A percentile compares a stretch with the other conserved stretches of the same genome.
Conservation (phyloP, 257 asterid species). For the Henckelia pumila region DNA sequence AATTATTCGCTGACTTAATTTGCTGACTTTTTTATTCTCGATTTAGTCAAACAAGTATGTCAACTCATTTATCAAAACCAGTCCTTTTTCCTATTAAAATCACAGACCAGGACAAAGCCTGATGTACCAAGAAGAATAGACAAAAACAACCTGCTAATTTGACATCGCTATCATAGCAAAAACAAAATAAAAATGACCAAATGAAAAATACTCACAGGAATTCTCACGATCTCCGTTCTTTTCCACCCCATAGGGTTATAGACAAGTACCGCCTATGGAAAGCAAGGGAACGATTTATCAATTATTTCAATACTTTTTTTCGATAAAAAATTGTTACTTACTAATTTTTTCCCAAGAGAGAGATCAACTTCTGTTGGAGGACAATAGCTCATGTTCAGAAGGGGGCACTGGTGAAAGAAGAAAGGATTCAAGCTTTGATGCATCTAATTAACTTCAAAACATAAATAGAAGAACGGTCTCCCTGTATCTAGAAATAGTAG, state of each 20-base stretch:
- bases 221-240: constrained; percentile 33
- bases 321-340: constrained; percentile 15
- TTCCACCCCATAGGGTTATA: constrained; percentile 48
- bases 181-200: constrained; percentile 23
- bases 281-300: not conserved
- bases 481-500: not conserved
- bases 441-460: not conserved
- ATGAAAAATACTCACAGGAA: constrained; percentile 35
- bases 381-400: constrained; percentile 52
- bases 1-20: not conserved
- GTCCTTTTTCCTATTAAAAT: not conserved
- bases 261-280: constrained; percentile 33
- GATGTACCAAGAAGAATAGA: not conserved
- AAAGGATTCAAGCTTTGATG: constrained; percentile 14
- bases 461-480: not conserved
- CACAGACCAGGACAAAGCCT: not conserved
- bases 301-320: not conserved
- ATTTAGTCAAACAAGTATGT: not conserved
- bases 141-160: not conserved
- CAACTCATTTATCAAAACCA: not conserved
- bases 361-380: constrained; percentile 46
- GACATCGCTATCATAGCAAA: not conserved
- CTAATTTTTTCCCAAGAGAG: constrained; percentile 38
- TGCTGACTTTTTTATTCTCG: not conserved
- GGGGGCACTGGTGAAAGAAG: constrained; percentile 41